phyloP scores from a whole-genome alignment of 2,329 filamentous ascomycete species.

The Sporothrix brunneoviolacea region DNA sequence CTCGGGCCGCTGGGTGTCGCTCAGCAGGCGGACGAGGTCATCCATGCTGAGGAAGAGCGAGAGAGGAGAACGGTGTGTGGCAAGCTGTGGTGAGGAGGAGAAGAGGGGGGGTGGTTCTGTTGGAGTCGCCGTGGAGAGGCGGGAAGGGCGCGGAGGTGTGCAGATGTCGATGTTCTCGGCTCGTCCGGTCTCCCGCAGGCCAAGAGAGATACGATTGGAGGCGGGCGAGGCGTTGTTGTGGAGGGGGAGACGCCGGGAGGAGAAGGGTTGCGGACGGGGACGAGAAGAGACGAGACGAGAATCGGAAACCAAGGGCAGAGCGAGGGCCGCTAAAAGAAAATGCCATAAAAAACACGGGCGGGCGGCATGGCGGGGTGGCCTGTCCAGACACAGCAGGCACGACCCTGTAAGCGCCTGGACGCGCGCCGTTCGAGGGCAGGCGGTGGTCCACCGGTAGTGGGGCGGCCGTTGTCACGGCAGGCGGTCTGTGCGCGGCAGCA shows the following conservation, averaged over 20 bases:
- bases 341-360: background rate
- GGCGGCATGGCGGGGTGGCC: background rate
- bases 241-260: background rate
- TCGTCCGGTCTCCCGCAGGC: background rate
- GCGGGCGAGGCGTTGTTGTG: background rate
- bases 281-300: too few species aligned
- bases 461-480: background rate
- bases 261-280: background rate
- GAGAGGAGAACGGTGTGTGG: too few species aligned
- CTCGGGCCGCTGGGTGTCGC: constrained; percentile 73
- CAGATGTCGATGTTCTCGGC: background rate
- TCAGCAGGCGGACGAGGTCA: constrained; percentile 81
- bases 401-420: background rate
- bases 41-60: constrained; percentile 56
- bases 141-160: background rate
- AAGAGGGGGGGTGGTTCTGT: background rate
- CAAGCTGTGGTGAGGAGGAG: background rate
- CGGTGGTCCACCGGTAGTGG: too few species aligned
- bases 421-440: background rate
- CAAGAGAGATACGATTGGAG: background rate
- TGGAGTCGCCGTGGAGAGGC: background rate
- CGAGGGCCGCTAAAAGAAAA: background rate
- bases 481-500: constrained; percentile 11
- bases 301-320: background rate
- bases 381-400: background rate